Percentiles rank a stretch among this genome's conserved stretches.
Evolutionary conservation across 257 asterid genomes (phyloP).

Genomic region (Penstemon newberryi): DNA sequence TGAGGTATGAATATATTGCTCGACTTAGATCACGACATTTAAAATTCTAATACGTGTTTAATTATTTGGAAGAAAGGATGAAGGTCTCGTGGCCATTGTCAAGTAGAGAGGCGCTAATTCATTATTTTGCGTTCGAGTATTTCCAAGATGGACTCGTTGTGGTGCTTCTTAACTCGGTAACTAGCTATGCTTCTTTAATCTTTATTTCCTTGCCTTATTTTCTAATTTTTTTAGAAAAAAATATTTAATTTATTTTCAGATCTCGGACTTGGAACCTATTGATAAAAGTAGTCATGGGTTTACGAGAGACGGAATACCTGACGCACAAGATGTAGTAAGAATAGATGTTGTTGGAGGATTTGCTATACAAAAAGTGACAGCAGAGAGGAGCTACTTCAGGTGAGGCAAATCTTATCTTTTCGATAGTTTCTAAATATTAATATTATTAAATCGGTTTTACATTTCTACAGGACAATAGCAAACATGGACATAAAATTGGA

Average conservation of each 20-base stretch:
- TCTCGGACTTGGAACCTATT: conserved; percentile 61
- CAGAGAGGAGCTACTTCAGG: conserved; percentile 80
- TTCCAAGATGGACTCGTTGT: conserved; percentile 72
- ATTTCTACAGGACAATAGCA: conserved; percentile 68
- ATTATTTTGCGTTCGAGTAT: conserved; percentile 68
- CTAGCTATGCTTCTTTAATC: not conserved
- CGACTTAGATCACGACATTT: not conserved
- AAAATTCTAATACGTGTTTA: conserved; percentile 2
- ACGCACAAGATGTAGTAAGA: conserved; percentile 69
- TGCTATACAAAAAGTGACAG: conserved; percentile 70
- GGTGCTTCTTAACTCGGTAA: conserved; percentile 78
- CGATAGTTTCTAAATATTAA: not conserved
- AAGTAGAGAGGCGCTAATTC: conserved; percentile 76
- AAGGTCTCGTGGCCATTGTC: conserved; percentile 93
- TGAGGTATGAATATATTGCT: conserved; percentile 54
- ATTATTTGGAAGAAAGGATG: conserved; percentile 87
- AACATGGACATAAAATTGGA: conserved; percentile 79
- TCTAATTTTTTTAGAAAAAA: not conserved
- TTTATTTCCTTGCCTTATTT: not conserved
- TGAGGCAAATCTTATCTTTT: conserved; percentile 13
- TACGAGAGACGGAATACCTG: conserved; percentile 60
- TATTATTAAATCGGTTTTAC: not conserved
- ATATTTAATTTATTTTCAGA: conserved; percentile 43
- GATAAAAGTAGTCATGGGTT: conserved; percentile 64
- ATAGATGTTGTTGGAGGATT: conserved; percentile 84